Base-by-base conservation (phyloP, 1,139 yeast genomes). In the Taphrina flavorubra region DNA sequence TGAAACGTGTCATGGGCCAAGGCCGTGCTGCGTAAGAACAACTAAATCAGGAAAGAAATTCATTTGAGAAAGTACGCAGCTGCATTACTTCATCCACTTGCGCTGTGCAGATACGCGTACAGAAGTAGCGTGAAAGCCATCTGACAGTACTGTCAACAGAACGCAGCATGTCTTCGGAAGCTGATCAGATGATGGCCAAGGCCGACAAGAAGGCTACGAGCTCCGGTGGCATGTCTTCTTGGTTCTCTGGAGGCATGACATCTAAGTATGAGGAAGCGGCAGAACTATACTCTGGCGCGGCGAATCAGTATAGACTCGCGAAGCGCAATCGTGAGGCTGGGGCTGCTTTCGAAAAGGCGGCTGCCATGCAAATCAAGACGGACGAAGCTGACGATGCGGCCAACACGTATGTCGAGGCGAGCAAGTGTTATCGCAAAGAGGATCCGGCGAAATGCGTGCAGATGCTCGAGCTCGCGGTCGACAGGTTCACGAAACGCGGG, bases 321-420 rank as follows among this genome's bases (percentile, higher is more conserved):
- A 90, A 90, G 77, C 90, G 89, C 75, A 77, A 79, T 69, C 71
- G 81, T 36, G 81, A 81, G 68, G 98, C 98, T 0, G 99, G 98
- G 16, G 82, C 84, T 71, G 87, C 92, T 47, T 92, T 92, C 76
- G 87, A 89, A 70, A 87, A 86, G 76, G 98, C 99, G 0, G 95
- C 98, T 0, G 85, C 85, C 18, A 85, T 87, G 71, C 97, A 91
- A 77, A 81, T 85, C 70, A 84, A 87, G 74, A 89, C 92, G 47
- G 89, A 85, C 42, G 86, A 88, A 73, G 88, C 87, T 73, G 97
- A 94, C 75, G 98, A 94, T 74, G 96, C 96, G 2, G 97, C 97
- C 11, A 92, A 90, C 77, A 86, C 95, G 31, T 84, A 89, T 71
- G 88, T 94, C 18, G 99, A 94, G 75, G 97, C 97, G 0, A 94